phyloP scores from a whole-genome alignment of 2,329 filamentous ascomycete genomes.

The Verticillium klebahnii region DNA sequence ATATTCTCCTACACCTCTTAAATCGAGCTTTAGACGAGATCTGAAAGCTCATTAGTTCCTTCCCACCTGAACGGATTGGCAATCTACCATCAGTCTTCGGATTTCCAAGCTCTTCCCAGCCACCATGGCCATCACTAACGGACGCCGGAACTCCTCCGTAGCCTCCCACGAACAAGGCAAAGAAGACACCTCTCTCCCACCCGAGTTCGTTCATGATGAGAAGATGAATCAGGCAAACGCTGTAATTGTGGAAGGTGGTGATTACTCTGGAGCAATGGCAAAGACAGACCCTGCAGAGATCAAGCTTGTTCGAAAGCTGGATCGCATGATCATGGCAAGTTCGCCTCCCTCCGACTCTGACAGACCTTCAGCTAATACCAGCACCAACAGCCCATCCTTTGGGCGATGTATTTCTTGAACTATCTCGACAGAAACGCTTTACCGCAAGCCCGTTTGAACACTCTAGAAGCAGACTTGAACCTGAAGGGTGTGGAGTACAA shows the following conservation, averaged over 20 bases:
- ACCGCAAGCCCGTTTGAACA: constrained; percentile 15
- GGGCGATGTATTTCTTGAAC: constrained; percentile 18
- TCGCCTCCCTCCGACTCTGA: not conserved
- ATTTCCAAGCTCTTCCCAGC: too few species aligned
- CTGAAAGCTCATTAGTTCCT: too few species aligned
- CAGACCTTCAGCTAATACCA: not conserved
- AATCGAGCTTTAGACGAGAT: too few species aligned
- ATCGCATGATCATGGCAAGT: constrained; percentile 18
- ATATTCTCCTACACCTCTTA: too few species aligned
- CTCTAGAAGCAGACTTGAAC: constrained; percentile 13
- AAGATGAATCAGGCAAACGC: constrained; percentile 5
- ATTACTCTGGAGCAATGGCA: constrained; percentile 17
- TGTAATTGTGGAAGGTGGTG: not conserved
- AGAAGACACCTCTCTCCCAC: too few species aligned
- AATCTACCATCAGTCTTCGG: too few species aligned
- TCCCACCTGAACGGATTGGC: too few species aligned
- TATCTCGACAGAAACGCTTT: constrained; percentile 17
- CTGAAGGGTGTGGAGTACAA: constrained; percentile 16
- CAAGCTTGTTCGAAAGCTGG: constrained; percentile 17
- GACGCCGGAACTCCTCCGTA: too few species aligned
- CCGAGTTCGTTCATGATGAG: not conserved
- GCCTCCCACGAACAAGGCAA: too few species aligned
- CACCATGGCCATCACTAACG: too few species aligned
- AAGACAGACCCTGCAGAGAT: constrained; percentile 18
- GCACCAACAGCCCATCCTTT: constrained; percentile 13